Evolutionary conservation across 2,329 filamentous ascomycete species (phyloP).

Genomic region (Sporothrix humicola): DNA sequence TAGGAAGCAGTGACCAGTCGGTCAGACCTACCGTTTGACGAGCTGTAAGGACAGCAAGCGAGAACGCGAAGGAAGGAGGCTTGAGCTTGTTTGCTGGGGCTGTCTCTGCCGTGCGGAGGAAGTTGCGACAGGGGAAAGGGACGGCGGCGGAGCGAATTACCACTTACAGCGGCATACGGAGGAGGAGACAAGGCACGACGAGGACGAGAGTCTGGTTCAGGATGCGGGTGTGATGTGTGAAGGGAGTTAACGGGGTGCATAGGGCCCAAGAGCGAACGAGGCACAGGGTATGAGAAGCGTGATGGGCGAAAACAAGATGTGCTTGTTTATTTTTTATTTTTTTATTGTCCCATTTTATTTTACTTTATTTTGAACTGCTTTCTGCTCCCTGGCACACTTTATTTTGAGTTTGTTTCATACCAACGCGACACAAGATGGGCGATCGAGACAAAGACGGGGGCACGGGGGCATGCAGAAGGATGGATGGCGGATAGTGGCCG

Average conservation of each 20-base stretch:
- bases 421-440: conserved; percentile 23
- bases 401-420: conserved; percentile 31
- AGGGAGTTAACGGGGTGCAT: background rate
- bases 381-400: conserved; percentile 13
- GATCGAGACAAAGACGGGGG: conserved; percentile 28
- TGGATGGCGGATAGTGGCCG: conserved; percentile 10
- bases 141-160: conserved; percentile 7
- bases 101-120: background rate
- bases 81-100: conserved; percentile 13
- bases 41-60: background rate
- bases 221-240: conserved; percentile 17
- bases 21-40: no score
- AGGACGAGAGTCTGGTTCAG: background rate
- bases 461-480: conserved; percentile 18
- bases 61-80: background rate
- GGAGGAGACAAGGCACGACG: background rate
- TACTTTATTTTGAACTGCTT: background rate
- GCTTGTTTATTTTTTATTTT: background rate
- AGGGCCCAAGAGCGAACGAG: background rate
- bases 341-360: background rate
- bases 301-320: background rate
- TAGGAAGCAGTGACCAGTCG: background rate
- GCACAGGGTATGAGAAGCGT: conserved; percentile 13
- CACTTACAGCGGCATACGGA: conserved; percentile 5
- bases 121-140: background rate